Evolutionary conservation across 345 rosid genomes (phyloP).

Genomic region (Gossypium turneri): DNA sequence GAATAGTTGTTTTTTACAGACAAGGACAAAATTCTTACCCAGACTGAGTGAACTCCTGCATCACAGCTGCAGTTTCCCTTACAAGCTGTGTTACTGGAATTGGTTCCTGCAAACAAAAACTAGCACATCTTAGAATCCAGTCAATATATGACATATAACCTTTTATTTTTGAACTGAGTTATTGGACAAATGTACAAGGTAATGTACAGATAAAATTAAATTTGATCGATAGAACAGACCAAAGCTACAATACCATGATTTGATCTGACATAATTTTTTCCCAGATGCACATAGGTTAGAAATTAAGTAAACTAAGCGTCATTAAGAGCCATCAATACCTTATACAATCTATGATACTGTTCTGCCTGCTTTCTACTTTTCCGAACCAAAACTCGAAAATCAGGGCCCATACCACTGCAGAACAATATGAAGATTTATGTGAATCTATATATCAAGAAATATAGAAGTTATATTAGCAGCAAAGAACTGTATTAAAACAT

Average conservation of each 20-base stretch:
- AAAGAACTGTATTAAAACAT: background rate
- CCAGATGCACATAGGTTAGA: background rate
- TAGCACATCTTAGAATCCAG: slow-evolving; percentile 16
- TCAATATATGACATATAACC: background rate
- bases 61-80: slow-evolving; percentile 95
- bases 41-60: slow-evolving; percentile 87
- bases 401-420: slow-evolving; percentile 96
- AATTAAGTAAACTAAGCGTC: background rate
- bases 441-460: background rate
- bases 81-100: slow-evolving; percentile 97
- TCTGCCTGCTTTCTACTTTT: slow-evolving; percentile 63
- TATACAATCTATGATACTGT: background rate
- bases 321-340: background rate
- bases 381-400: slow-evolving; percentile 86
- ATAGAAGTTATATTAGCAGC: background rate
- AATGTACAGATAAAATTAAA: background rate
- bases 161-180: background rate
- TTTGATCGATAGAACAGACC: background rate
- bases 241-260: background rate
- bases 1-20: background rate
- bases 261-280: background rate
- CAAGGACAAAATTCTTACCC: background rate
- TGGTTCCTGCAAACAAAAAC: slow-evolving; percentile 57
- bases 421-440: background rate
- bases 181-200: background rate